Evolutionary conservation across 768 basidiomycete genomes (phyloP), one percentile per base, ranked within the genome.

Genomic region (Boletales sp.): DNA sequence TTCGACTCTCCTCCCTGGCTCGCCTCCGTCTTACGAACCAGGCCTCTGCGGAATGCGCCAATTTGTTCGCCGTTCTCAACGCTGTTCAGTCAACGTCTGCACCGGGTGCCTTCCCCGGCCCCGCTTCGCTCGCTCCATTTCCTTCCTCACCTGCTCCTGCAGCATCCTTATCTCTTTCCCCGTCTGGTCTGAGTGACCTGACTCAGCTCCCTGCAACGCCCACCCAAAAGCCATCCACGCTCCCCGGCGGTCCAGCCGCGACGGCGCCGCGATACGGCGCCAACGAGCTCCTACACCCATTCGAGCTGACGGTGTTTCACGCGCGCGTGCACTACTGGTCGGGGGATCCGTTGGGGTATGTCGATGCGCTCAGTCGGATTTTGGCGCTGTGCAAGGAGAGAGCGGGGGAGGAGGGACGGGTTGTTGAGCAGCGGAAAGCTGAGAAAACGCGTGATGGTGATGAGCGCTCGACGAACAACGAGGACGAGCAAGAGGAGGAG

Each of bases 1-100:
- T 92, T 41, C 87, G 90, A 8, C 77, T 93, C 7, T 81, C 87
- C 25, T 82, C 81, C 48, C 80, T 93, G 28, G 81, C 90, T 40
- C 84, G 90, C 15, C 77, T 93, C 40, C 83, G 90, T 41, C 79
- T 93, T 41, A 90, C 86, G 73, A 91, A 91, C 63, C 90, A 93
- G 64, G 84, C 84, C n/a, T 79, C 87, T 1, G 87, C 87, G 19
- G 90, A 93, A 69, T 86, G 86, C 64, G 83, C 80, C 10, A 90
- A 90, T 68, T 76, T 93, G 19, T 92, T 88, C 65, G 70, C 79
- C 15, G 83, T 84, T 21, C 78, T 92, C 41, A 77, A 80, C 53
- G 72, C 75, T 30, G 76, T 85, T 40, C 76, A 81, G 48, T 76
- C 82, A 1, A 55, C 65, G 0, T 70, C 80, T 14, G 69, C 80